Evolutionary conservation across 257 asterid species (phyloP).

Genomic region (Lithospermum erythrorhizon): DNA sequence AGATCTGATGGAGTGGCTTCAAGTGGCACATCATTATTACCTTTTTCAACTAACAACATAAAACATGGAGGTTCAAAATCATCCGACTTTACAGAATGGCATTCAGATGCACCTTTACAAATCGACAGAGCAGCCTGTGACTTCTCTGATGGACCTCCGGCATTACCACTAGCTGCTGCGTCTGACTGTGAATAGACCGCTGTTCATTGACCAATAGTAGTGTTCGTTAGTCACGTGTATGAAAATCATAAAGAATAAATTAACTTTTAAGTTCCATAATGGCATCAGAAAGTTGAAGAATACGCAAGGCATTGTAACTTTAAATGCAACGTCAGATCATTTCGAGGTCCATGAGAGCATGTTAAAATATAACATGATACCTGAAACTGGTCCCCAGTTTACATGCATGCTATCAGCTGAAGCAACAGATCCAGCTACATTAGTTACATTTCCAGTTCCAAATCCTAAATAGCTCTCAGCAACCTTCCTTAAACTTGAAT

Average conservation of each 20-base stretch:
- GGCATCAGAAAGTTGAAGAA: neutral
- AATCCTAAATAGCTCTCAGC: too few relatives aligned
- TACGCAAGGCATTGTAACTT: neutral
- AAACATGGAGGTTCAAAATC: neutral
- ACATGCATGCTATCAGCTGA: too few relatives aligned
- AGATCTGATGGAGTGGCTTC: too few relatives aligned
- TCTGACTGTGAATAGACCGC: neutral
- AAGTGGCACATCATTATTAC: neutral
- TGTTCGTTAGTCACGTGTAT: neutral
- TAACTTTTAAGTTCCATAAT: neutral
- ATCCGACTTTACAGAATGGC: neutral
- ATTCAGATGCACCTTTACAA: neutral
- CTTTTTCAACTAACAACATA: neutral
- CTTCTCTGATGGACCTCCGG: neutral
- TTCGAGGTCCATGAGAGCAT: too few relatives aligned
- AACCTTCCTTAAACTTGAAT: too few relatives aligned
- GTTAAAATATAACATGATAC: too few relatives aligned
- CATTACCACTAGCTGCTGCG: neutral
- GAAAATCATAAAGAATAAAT: too few relatives aligned
- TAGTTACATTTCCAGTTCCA: too few relatives aligned
- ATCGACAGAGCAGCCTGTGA: too few relatives aligned
- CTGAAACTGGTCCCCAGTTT: too few relatives aligned
- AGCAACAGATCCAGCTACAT: too few relatives aligned
- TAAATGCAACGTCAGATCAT: too few relatives aligned
- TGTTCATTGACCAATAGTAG: neutral